Conservation (phyloP, 2,329 filamentous ascomycete species). For the Penicillium occitanis region DNA sequence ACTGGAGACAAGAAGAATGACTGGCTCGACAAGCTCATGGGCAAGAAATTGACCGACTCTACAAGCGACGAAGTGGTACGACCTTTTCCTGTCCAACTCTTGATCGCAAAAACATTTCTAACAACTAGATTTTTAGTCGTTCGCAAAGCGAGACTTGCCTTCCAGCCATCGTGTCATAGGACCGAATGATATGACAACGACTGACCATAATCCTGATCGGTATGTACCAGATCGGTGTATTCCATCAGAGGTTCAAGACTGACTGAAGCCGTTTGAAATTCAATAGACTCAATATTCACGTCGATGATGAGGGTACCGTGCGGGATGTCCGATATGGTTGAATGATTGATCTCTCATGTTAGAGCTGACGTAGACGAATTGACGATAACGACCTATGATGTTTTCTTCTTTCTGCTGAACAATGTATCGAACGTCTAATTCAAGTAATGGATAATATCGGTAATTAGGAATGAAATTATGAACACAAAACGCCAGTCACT, state of each 20-base stretch:
- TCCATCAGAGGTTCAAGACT: not conserved
- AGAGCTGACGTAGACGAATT: not conserved
- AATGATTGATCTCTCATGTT: not conserved
- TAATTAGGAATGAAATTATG: no score
- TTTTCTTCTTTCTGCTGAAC: not conserved
- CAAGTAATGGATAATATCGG: no score
- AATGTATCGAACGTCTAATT: not conserved
- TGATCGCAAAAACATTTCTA: not conserved
- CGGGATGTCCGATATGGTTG: conserved; percentile 45
- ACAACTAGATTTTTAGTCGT: conserved; percentile 32
- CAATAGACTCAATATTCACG: conserved; percentile 46
- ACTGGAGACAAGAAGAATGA: conserved; percentile 36
- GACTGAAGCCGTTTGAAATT: not conserved
- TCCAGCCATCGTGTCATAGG: conserved; percentile 45
- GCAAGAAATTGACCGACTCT: conserved; percentile 46
- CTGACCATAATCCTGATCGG: conserved; percentile 47
- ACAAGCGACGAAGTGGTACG: conserved; percentile 38
- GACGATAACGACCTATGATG: not conserved
- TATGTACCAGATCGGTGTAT: conserved; percentile 23
- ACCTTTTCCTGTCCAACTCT: not conserved
- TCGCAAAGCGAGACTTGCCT: conserved; percentile 50
- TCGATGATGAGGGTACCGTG: conserved; percentile 46
- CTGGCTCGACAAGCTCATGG: conserved; percentile 48
- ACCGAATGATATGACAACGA: conserved; percentile 39
- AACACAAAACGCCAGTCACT: no score